These are phyloP conservation scores for Creolimax fragrantissima DNA, from an alignment of 78 protist species.

Conservation along the genomic window DNA sequence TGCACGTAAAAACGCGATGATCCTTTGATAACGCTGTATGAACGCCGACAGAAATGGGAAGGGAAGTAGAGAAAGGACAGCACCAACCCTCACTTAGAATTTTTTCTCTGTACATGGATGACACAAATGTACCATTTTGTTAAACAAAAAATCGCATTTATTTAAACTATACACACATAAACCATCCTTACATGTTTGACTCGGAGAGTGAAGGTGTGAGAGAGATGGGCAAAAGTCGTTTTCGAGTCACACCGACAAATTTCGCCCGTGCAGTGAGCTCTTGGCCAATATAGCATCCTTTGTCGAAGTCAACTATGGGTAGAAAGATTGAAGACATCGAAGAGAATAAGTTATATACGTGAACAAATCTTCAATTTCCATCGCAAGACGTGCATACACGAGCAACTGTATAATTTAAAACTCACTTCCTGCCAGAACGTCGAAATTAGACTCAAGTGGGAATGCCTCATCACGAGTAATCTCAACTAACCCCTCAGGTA, in stretches of 20 bases:
- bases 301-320: not conserved
- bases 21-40: not conserved
- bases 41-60: not conserved
- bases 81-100: not conserved
- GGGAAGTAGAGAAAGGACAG: not conserved
- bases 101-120: not conserved
- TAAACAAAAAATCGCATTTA: no score
- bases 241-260: conserved; percentile 25
- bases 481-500: not conserved
- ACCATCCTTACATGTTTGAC: no score
- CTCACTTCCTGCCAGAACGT: not conserved
- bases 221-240: conserved; percentile 31
- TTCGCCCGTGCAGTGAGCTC: conserved; percentile 55
- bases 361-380: no score
- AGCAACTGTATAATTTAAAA: no score
- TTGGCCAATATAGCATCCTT: conserved; percentile 62
- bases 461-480: not conserved
- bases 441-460: conserved; percentile 13
- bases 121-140: no score
- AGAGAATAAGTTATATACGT: no score
- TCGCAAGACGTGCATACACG: no score
- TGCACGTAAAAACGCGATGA: not conserved
- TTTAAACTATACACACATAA: no score
- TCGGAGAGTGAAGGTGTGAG: not conserved
- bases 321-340: no score